Evolutionary conservation across 2,329 filamentous ascomycete genomes (phyloP).

Genomic region (Venturia carpophila): DNA sequence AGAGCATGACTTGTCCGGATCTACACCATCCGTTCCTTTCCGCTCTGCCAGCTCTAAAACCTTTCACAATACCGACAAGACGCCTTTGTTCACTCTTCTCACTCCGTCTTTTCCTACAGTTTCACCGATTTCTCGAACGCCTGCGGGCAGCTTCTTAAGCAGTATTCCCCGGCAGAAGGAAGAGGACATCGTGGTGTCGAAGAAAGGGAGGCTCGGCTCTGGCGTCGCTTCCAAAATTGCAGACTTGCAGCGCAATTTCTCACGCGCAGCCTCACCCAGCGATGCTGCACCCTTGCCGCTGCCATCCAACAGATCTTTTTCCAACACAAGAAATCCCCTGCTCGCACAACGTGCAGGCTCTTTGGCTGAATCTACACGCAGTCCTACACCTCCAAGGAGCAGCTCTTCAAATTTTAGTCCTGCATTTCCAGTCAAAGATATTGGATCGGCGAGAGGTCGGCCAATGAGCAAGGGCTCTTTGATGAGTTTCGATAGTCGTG

Average conservation of each 20-base stretch:
- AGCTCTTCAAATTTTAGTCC: slow-evolving; percentile 10
- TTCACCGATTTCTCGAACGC: background rate
- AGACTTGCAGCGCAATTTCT: slow-evolving; percentile 17
- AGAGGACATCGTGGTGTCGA: slow-evolving; percentile 8
- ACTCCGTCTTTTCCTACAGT: slow-evolving; percentile 8
- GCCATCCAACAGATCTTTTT: slow-evolving; percentile 10
- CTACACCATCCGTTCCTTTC: background rate
- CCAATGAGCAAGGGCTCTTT: slow-evolving; percentile 15
- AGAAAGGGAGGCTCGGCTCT: background rate
- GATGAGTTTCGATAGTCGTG: slow-evolving; percentile 10
- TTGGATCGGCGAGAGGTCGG: slow-evolving; percentile 1
- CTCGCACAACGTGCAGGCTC: slow-evolving; percentile 10
- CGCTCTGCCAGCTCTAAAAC: background rate
- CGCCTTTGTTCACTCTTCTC: background rate
- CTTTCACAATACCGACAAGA: background rate
- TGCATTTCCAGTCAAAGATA: background rate
- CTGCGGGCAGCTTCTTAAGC: background rate
- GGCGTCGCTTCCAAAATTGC: slow-evolving; percentile 16
- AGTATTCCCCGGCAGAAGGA: background rate
- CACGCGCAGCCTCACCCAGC: background rate
- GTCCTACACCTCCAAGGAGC: background rate
- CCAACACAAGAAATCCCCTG: slow-evolving; percentile 3
- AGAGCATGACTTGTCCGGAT: background rate
- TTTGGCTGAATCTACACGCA: background rate
- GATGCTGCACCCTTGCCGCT: background rate